Evolutionary conservation across 345 rosid species (phyloP), one percentile per base, ranked within the genome.

Genomic region (Eutrema japonicum): DNA sequence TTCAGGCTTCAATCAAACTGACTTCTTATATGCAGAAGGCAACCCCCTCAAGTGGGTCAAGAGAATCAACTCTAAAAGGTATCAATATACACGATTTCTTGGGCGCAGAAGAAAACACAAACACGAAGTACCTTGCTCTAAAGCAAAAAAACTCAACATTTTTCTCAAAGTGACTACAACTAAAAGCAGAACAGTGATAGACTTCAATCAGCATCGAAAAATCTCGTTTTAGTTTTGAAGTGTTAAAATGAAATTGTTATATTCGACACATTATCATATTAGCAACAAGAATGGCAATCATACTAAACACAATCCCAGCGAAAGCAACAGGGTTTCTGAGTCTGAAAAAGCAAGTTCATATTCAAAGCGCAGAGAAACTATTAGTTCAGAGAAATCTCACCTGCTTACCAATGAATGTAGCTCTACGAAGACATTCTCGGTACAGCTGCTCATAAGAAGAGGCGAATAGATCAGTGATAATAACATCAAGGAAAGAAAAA

Each of bases 341-440:
- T 65, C 50, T 35, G 16, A 41, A 14, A 60, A 13, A 49, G 33
- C 22, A 41, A 38, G 35, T 22, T 14, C 55, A 59, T 26, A 67
- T 35, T 13, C 10, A 43, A 68, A 60, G 47, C 54, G 30, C 6
- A 49, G 47, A 62, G 37, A 41, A 26, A 33, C 16, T 47, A 74
- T 8, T 4, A 49, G 22, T 49, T 5, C 1, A 68, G 51, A 33
- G 46, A 66, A 66, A 59, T 32, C 55, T 67, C 77, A 90, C 99
- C 88, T 80, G 76, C 66, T 85, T 89, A 66, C 98, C 98, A 59
- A 95, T 62, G 68, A 83, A 90, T 80, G 83, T 92, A 40, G 97
- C 98, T 80, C 99, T 82, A 68, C 98, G 88, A 81, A 95, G 97
- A 78, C 98, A 95, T 76, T 92, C 99, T 13, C 96, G 91, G 53